Base-by-base conservation (phyloP, 148 eudicot species). In the Polygonum aviculare region DNA sequence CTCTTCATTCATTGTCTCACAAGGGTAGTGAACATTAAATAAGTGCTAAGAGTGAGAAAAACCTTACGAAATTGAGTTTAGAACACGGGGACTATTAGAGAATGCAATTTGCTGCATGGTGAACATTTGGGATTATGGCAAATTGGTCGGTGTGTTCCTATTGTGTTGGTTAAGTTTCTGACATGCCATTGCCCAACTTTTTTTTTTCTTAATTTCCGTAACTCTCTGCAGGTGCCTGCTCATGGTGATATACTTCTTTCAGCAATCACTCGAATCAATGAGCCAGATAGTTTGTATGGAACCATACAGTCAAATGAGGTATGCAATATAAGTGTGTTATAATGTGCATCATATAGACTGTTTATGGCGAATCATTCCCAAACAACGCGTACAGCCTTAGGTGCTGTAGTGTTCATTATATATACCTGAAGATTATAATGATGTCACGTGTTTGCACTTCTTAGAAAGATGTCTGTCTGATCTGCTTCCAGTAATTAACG, bases 261-360 rank as follows among this genome's bases (percentile, higher is more conserved):
- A 40, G 98, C 98, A 73, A 91, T 93, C 78, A 93, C 94, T 70
- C 91, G 84, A 75, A 93, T 96, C 79, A 96, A 96, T 83, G 99
- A 96, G 82, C 98, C 90, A 38, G 99, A 96, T 84, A 90, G 99
- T 79, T 84, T 96, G 78, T 96, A 96, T 81, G 99, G 99, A 55
- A 85, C 93, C 76, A 85, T 96, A 75, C 99, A 91, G 81, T 96
- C 97, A 59, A 91, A 93, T 86, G 88, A 93, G 99, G 99, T 96
- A 72, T 79, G 96, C 75, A 50, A 60, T 36, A 7, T 67, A 36
- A 67, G 19, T 26, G 15, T 5, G 14, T 1, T 62, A 12, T 12
- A 31, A 45, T 35, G 40, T 67, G 72, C 45, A 35, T 67, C 45
- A 35, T 3, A 15, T 38, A 26, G 31, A 26, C 31, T 26, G 31